Evolutionary conservation across 805 yeast genomes (phyloP), one percentile per base, ranked within the genome.

Genomic region (Lachancea nothofagi): DNA sequence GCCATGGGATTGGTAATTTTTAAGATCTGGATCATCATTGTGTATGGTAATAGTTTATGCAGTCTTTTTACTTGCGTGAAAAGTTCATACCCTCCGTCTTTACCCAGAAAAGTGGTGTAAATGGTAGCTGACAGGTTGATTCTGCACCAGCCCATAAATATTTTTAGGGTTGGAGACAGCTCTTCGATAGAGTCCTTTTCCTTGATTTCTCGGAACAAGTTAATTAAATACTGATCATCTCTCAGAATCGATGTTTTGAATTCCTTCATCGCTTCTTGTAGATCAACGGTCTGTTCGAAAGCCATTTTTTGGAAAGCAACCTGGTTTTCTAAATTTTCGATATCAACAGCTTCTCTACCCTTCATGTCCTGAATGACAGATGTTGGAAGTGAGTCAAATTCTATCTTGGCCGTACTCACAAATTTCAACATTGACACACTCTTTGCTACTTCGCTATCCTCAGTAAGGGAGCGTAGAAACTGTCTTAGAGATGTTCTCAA

Each of bases 1-100:
- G 81, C 75, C 63, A 88, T 77, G 2, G 98, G 97, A 54, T 90
- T 90, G 0, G 97, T 86, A 44, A 82, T 77, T 53, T 78, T 74
- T 54, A 93, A 61, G 17, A 90, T 82, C 15, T 85, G 84, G 30
- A 80, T 79, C 59, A 89, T 75, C 25, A 90, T 56, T 1, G 73
- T 65, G 59, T 90, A 93, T 0, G 97, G 98, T 65, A 90, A 76
- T 43, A 86, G 54, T 23, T 71, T 64, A 62, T 90, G 96, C 28
- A 93, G 64, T 42, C 80, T 75, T 47, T 77, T 77, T 23, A 83
- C 65, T 54, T 86, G 87, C 9, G 74, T 70, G 50, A 82, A 79
- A 50, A 84, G 67, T 50, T 86, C 96, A 44, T 78, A 76, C 1
- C 95, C 79, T 45, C 77, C 77, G 57, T 90, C 97, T 38, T 77